A percentile compares a stretch with the other conserved stretches of the same genome.
Conservation (phyloP, 2,329 filamentous ascomycete genomes). For the Alternaria triticimaculans region DNA sequence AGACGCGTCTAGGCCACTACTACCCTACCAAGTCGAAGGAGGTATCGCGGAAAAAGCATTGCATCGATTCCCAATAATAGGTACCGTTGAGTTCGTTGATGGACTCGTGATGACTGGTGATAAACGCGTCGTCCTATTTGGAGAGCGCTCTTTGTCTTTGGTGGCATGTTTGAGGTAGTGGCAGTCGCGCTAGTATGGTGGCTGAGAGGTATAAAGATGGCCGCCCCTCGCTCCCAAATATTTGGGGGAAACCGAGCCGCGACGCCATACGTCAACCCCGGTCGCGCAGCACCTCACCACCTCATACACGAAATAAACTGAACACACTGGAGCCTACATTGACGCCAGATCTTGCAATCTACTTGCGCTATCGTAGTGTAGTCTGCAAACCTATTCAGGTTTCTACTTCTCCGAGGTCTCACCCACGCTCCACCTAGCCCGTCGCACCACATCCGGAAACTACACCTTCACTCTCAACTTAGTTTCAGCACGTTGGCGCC, state of each 20-base stretch:
- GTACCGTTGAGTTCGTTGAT: not conserved
- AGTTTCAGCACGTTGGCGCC: not conserved
- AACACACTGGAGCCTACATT: not conserved
- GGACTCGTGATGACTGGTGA: not conserved
- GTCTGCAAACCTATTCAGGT: not conserved
- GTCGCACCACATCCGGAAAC: not conserved
- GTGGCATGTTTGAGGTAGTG: slow-evolving; percentile 7
- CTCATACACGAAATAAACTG: not conserved
- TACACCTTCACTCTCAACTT: not conserved
- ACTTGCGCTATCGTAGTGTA: not conserved
- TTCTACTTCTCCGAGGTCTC: not conserved
- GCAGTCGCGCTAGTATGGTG: slow-evolving; percentile 9
- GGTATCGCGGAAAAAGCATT: not conserved
- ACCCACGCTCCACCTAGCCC: not conserved
- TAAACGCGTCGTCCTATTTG: not conserved
- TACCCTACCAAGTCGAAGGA: not conserved
- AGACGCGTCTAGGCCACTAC: not conserved
- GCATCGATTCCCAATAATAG: not conserved
- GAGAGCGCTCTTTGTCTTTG: slow-evolving; percentile 3
- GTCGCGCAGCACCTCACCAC: slow-evolving; percentile 9
- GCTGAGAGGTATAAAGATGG: slow-evolving; percentile 17
- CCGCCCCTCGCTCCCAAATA: slow-evolving; percentile 16
- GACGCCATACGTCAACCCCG: slow-evolving; percentile 23
- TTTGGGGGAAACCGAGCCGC: slow-evolving; percentile 20
- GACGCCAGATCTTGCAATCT: not conserved